These are phyloP conservation scores for Gentiana macrophylla DNA, from an alignment of 257 asterid genomes.

Conservation along the genomic window DNA sequence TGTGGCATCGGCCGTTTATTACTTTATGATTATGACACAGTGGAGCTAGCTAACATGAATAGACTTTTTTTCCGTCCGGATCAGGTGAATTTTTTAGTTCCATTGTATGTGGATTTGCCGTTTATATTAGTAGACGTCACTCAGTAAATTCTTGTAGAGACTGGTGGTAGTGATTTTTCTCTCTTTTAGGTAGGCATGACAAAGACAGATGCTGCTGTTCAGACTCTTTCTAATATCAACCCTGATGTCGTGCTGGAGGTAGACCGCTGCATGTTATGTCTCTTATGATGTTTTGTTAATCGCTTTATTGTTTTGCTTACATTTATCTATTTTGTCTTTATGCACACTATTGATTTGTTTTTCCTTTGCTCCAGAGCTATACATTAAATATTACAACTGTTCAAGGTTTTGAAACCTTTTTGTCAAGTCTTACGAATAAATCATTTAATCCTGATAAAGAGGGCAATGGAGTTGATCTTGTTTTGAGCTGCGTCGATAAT, in stretches of 20 bases:
- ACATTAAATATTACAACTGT: constrained; percentile 92
- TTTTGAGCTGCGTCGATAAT: constrained; percentile 95
- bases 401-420: constrained; percentile 87
- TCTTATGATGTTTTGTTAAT: background rate
- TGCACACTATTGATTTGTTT: constrained; percentile 8
- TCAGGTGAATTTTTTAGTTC: constrained; percentile 47
- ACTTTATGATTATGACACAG: constrained; percentile 95
- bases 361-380: constrained; percentile 58
- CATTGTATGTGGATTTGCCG: background rate
- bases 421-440: constrained; percentile 72
- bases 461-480: constrained; percentile 83
- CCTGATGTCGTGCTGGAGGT: constrained; percentile 99
- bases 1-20: constrained; percentile 97
- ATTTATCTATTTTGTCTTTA: background rate
- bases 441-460: constrained; percentile 57
- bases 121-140: background rate
- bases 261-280: constrained; percentile 11
- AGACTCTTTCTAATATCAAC: constrained; percentile 88
- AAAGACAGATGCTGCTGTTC: constrained; percentile 97
- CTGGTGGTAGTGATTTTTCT: constrained; percentile 1
- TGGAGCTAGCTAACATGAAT: constrained; percentile 98
- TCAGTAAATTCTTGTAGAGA: background rate
- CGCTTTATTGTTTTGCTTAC: background rate
- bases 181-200: constrained; percentile 79
- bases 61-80: constrained; percentile 97